Evolutionary conservation across 495 filamentous ascomycete genomes (phyloP).

Genomic region (Trichoderma virens): DNA sequence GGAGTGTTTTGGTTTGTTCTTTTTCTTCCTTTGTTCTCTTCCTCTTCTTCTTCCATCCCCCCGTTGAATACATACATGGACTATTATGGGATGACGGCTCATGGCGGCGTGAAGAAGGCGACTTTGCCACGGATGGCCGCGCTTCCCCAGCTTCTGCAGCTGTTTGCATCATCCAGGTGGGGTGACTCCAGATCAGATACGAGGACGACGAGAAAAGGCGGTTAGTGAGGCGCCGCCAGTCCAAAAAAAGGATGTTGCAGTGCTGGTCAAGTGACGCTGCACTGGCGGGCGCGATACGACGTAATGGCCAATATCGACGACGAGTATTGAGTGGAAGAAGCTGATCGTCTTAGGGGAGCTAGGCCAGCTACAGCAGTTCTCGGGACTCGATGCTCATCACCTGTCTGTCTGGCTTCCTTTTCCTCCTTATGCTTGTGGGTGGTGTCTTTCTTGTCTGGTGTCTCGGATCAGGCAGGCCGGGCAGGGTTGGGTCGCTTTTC

Average conservation of each 20-base stretch:
- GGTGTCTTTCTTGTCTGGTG: too few relatives aligned
- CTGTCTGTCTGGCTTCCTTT: neutral
- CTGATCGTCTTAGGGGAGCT: neutral
- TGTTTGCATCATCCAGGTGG: constrained; percentile 2
- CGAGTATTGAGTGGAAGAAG: neutral
- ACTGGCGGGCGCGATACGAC: constrained; percentile 5
- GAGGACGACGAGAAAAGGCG: neutral
- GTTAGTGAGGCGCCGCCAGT: constrained; percentile 1
- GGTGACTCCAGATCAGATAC: constrained; percentile 6
- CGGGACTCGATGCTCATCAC: neutral
- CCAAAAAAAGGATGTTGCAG: constrained; percentile 4
- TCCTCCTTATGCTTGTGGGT: too few relatives aligned
- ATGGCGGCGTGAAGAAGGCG: neutral
- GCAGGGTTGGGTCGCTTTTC: neutral
- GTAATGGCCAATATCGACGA: neutral
- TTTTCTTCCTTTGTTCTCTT: neutral
- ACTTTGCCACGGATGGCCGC: neutral
- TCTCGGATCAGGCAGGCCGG: neutral
- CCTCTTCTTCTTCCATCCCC: neutral
- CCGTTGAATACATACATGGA: neutral
- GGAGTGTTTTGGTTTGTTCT: neutral
- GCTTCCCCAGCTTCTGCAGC: constrained; percentile 5
- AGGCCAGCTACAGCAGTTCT: neutral
- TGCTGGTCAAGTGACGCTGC: constrained; percentile 8
- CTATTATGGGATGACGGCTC: neutral